phyloP scores from a whole-genome alignment of 345 rosid genomes.

The Boechera retrofracta region DNA sequence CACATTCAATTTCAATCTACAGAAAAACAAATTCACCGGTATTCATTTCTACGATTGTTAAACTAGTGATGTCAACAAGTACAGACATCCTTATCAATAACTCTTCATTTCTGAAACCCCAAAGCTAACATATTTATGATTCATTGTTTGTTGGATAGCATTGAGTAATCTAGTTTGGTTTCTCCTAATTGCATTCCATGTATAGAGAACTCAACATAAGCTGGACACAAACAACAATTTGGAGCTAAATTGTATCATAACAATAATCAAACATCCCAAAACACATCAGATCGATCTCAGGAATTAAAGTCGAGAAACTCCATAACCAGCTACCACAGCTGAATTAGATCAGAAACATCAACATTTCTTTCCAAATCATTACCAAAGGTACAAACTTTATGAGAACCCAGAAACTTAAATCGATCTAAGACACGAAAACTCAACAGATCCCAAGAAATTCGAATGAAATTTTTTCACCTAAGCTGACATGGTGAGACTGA shows the following conservation, averaged over 20 bases:
- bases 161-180: neutral
- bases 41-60: neutral
- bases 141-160: constrained; percentile 6
- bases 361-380: constrained; percentile 37
- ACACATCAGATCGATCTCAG: constrained; percentile 64
- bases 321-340: constrained; percentile 29
- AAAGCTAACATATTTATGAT: constrained; percentile 12
- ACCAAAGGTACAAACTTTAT: constrained; percentile 38
- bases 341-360: constrained; percentile 50
- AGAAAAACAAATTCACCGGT: neutral
- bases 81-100: neutral
- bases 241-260: constrained; percentile 15
- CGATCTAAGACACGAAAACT: constrained; percentile 46
- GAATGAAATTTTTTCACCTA: constrained; percentile 53
- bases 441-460: constrained; percentile 31
- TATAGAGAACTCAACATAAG: constrained; percentile 15
- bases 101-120: neutral
- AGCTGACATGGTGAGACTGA: constrained; percentile 76
- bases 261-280: constrained; percentile 30
- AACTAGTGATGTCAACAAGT: constrained; percentile 14
- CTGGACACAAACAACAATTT: constrained; percentile 29
- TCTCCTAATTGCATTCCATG: constrained; percentile 19
- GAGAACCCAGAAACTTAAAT: constrained; percentile 34
- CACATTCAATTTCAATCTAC: neutral
- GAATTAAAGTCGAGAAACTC: constrained; percentile 19